Conservation (phyloP, 192 early-diverging fungal species). For the Anaeromyces robustus region DNA sequence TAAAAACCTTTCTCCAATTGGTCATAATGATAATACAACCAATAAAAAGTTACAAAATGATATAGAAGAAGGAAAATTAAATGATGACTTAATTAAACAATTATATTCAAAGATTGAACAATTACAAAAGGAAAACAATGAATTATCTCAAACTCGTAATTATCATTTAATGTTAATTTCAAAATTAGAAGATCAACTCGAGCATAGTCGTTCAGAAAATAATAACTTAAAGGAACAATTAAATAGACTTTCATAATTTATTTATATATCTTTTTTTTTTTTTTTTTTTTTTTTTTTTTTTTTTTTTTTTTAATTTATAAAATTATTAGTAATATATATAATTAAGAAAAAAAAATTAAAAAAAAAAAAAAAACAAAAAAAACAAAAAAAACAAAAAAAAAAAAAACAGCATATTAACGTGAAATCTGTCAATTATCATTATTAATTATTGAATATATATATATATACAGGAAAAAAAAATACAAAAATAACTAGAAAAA, state of each 20-base stretch:
- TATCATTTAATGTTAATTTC: neutral
- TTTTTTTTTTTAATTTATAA: neutral
- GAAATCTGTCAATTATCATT: too few species aligned
- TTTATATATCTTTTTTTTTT: neutral
- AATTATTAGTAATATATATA: neutral
- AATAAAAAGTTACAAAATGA: neutral
- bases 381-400: too few species aligned
- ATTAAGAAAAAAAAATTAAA: too few species aligned
- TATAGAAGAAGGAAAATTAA: neutral
- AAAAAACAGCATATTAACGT: too few species aligned
- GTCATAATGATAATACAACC: neutral
- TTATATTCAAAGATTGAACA: neutral
- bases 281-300: neutral
- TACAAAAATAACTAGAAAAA: too few species aligned
- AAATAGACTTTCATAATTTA: neutral
- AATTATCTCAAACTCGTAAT: neutral
- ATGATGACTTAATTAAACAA: neutral
- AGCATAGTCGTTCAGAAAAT: neutral
- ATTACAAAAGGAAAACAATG: neutral
- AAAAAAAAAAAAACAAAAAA: too few species aligned
- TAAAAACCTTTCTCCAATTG: neutral
- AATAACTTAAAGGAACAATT: neutral
- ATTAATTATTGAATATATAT: too few species aligned
- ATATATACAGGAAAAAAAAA: too few species aligned
- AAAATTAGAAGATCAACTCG: neutral